Percentiles rank a stretch among this genome's conserved stretches.
phyloP scores from a whole-genome alignment of 208 protist species.

The Entamoeba histolytica region DNA sequence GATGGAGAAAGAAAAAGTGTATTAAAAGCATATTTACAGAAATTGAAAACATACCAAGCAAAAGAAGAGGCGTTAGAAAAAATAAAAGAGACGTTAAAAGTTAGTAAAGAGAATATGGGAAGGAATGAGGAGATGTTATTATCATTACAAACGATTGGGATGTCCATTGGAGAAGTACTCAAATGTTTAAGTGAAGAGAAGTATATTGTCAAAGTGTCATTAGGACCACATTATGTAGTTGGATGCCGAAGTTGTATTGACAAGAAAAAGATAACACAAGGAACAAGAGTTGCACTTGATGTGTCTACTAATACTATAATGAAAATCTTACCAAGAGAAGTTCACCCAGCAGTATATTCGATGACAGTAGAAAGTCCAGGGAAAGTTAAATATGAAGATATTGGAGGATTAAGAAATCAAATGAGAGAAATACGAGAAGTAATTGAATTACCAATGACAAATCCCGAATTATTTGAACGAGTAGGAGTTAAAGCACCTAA shows the following conservation, averaged over 20 bases:
- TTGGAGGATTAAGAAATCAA: constrained; percentile 13
- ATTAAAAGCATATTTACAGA: too few species aligned
- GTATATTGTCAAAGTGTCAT: not conserved
- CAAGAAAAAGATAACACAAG: not conserved
- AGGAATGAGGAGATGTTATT: not conserved
- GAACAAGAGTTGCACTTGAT: constrained; percentile 13
- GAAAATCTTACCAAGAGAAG: constrained; percentile 12
- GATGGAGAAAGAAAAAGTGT: too few species aligned
- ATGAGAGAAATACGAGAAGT: constrained; percentile 15
- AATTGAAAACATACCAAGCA: not conserved
- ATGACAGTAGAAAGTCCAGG: constrained; percentile 16
- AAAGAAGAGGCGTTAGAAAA: not conserved
- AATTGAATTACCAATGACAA: constrained; percentile 16
- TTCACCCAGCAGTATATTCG: constrained; percentile 11
- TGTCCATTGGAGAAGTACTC: constrained; percentile 5
- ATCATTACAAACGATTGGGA: not conserved
- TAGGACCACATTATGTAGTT: constrained; percentile 18
- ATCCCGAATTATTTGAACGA: constrained; percentile 55
- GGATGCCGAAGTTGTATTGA: not conserved
- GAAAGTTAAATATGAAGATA: not conserved
- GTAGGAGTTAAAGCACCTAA: constrained; percentile 17
- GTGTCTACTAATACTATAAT: constrained; percentile 4
- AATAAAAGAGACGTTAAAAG: not conserved
- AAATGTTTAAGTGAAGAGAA: not conserved
- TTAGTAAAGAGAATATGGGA: not conserved